Conservation (phyloP, 192 early-diverging fungal genomes). For the Backusella sp. region DNA sequence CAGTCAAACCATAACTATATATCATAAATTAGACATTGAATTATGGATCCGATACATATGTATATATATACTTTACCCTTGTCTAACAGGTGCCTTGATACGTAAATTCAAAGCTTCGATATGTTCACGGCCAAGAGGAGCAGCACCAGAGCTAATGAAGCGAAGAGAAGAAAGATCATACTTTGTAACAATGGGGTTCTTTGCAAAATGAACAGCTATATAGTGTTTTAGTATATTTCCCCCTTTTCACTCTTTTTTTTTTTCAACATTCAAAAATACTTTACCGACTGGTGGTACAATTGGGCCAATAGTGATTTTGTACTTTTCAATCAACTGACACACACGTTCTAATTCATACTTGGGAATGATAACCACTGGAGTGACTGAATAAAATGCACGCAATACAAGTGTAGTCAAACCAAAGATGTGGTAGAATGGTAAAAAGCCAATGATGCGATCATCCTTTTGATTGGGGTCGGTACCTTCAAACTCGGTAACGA, state of each 20-base stretch:
- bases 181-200: constrained; percentile 70
- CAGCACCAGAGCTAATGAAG: constrained; percentile 71
- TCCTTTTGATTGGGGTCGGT: background rate
- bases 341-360: constrained; percentile 72
- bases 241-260: background rate
- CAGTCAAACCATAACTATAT: constrained; percentile 54
- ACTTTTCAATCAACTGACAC: constrained; percentile 63
- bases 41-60: background rate
- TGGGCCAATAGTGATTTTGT: constrained; percentile 64
- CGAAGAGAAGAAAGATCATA: constrained; percentile 70
- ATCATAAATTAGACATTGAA: background rate
- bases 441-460: constrained; percentile 45
- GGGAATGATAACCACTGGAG: constrained; percentile 67
- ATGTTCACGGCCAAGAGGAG: constrained; percentile 74
- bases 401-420: constrained; percentile 42
- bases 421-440: constrained; percentile 76
- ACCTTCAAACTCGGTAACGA: constrained; percentile 50
- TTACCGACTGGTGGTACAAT: constrained; percentile 61
- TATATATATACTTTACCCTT: constrained; percentile 40
- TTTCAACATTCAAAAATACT: background rate
- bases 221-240: background rate
- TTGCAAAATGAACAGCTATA: constrained; percentile 65
- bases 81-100: constrained; percentile 43
- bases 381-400: constrained; percentile 37
- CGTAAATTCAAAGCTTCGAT: constrained; percentile 45